phyloP scores from a whole-genome alignment of 2,329 filamentous ascomycete species.

The Talaromyces rugulosus region DNA sequence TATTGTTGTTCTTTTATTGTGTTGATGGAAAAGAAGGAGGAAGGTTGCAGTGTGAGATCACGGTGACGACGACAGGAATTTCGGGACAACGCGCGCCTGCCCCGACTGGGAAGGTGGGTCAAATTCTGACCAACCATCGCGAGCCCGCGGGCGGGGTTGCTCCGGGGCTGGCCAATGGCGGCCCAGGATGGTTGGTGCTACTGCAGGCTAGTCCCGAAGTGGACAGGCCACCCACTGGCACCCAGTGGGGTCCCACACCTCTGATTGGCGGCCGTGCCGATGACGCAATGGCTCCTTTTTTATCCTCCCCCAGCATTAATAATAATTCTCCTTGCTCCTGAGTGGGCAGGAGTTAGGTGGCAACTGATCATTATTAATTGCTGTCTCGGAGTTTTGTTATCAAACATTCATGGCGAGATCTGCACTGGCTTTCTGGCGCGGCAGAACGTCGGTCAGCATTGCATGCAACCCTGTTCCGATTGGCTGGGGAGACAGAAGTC shows the following conservation, averaged over 20 bases:
- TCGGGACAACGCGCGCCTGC: background rate
- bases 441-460: background rate
- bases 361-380: background rate
- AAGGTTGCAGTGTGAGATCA: constrained; percentile 29
- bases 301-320: background rate
- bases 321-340: too few relatives aligned
- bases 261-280: background rate
- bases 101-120: background rate
- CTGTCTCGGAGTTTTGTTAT: background rate
- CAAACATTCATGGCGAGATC: background rate
- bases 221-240: background rate
- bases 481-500: too few relatives aligned
- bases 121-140: background rate
- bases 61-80: constrained; percentile 31
- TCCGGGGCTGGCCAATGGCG: background rate
- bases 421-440: background rate
- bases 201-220: background rate
- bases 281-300: background rate
- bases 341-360: too few relatives aligned
- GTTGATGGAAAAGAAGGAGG: background rate
- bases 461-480: background rate
- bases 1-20: too few relatives aligned
- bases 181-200: too few relatives aligned
- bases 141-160: background rate
- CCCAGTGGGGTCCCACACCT: background rate